Evolutionary conservation across 306 rosid species (phyloP).

Genomic region (Lathyrus sativus): DNA sequence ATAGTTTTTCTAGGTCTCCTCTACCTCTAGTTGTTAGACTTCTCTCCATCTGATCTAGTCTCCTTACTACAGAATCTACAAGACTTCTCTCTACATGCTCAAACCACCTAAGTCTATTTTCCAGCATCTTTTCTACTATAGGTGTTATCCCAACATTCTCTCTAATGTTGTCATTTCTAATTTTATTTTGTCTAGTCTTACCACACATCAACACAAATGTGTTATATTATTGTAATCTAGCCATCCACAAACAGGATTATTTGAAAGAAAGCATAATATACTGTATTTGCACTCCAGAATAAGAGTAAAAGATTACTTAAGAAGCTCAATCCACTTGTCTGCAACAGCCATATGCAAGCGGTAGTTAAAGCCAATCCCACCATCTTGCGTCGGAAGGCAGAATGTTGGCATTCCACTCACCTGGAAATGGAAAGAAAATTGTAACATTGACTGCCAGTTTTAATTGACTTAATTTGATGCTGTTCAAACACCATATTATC

Average conservation of each 20-base stretch:
- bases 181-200: too few species aligned
- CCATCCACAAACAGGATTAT: conserved; percentile 21
- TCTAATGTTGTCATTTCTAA: too few species aligned
- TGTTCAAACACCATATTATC: conserved; percentile 23
- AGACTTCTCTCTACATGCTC: too few species aligned
- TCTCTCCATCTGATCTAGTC: too few species aligned
- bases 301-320: conserved; percentile 58
- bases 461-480: conserved; percentile 10
- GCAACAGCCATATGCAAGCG: conserved; percentile 98
- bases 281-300: conserved; percentile 15
- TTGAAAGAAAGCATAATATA: conserved; percentile 35
- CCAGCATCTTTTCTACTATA: too few species aligned
- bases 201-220: neutral
- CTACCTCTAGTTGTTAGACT: too few species aligned
- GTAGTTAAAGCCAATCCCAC: conserved; percentile 93
- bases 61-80: too few species aligned
- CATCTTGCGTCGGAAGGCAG: conserved; percentile 81
- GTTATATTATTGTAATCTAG: conserved; percentile 18
- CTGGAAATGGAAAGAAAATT: conserved; percentile 52
- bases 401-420: conserved; percentile 99
- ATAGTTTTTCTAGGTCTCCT: too few species aligned
- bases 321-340: conserved; percentile 98
- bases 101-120: too few species aligned
- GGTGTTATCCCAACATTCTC: too few species aligned
- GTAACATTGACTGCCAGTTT: conserved; percentile 27